Percentiles rank a stretch among this genome's conserved stretches.
Conservation (phyloP, 768 basidiomycete species). For the Lactarius evosmus region DNA sequence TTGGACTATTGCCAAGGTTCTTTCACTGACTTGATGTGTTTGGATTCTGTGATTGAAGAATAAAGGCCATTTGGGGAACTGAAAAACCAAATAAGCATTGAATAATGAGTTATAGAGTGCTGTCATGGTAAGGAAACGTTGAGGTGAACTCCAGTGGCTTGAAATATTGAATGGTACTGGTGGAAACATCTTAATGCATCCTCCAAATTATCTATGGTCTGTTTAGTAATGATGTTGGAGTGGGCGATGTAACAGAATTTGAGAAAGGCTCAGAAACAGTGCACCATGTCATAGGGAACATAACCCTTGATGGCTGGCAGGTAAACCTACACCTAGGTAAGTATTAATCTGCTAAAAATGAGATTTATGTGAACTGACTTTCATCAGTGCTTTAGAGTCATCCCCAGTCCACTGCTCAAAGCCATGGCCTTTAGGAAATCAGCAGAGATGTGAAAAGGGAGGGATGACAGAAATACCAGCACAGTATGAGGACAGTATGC, state of each 20-base stretch:
- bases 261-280: not conserved
- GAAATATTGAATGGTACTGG: no score
- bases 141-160: no score
- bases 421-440: not conserved
- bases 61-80: not conserved
- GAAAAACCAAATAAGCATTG: not conserved
- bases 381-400: not conserved
- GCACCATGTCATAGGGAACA: not conserved
- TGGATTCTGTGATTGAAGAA: not conserved
- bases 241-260: not conserved
- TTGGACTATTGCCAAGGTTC: no score
- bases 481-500: not conserved
- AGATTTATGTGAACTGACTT: not conserved
- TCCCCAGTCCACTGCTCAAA: not conserved
- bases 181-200: no score
- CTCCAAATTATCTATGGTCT: no score
- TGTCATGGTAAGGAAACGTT: no score
- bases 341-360: no score
- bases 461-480: not conserved
- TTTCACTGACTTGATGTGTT: not conserved
- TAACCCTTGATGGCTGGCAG: not conserved
- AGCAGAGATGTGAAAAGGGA: not conserved
- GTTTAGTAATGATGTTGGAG: no score
- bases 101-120: no score
- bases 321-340: not conserved